Evolutionary conservation across 257 asterid species (phyloP).

Genomic region (Solanum clarkiae): DNA sequence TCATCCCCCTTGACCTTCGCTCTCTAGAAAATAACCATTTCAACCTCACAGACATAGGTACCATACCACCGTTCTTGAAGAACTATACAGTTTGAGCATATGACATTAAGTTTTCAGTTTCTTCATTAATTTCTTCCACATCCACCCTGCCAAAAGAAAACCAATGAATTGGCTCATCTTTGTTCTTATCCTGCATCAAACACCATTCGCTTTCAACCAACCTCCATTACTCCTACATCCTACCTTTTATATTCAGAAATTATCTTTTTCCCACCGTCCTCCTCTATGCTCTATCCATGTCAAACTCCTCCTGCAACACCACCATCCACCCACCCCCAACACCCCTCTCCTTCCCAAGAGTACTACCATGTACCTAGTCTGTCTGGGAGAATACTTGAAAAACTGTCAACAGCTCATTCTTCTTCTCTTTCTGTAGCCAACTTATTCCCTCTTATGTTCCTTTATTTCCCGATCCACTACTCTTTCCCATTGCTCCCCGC

Average conservation of each 20-base stretch:
- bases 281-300: not conserved
- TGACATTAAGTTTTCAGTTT: not conserved
- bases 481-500: not conserved
- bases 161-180: not conserved
- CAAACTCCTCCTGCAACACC: not conserved
- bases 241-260: not conserved
- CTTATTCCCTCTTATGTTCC: not conserved
- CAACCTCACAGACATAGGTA: not conserved
- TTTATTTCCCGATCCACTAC: not conserved
- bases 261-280: not conserved
- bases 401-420: not conserved
- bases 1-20: not conserved
- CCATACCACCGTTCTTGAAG: not conserved
- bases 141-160: not conserved
- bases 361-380: not conserved
- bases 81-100: not conserved
- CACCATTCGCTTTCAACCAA: not conserved
- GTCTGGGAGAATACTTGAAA: not conserved
- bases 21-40: not conserved
- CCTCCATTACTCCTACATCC: not conserved
- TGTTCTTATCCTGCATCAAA: not conserved
- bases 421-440: not conserved
- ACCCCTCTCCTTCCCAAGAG: not conserved
- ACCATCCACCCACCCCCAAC: too few relatives aligned
- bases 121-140: not conserved